Evolutionary conservation across 495 filamentous ascomycete species (phyloP).

Genomic region (Rhypophila decipiens): DNA sequence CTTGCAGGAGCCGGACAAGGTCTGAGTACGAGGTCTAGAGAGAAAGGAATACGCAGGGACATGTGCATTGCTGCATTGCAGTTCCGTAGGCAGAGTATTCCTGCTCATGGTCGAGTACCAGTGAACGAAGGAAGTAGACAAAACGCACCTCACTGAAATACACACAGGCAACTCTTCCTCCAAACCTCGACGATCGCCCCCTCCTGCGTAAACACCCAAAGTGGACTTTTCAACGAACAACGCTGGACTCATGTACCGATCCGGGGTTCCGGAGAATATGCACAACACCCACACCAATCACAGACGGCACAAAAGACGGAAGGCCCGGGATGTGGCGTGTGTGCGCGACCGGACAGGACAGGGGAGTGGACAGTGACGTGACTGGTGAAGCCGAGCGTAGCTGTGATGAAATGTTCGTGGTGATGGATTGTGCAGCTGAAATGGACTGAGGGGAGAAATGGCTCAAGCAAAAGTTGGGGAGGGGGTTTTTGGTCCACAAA

Average conservation of each 20-base stretch:
- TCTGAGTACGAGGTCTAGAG: too few relatives aligned
- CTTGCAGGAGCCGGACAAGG: too few relatives aligned
- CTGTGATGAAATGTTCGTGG: constrained; percentile 40
- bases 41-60: too few relatives aligned
- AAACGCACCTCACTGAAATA: background rate
- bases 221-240: too few relatives aligned
- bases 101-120: too few relatives aligned
- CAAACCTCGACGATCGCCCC: too few relatives aligned
- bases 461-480: too few relatives aligned
- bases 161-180: background rate
- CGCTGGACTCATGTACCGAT: background rate
- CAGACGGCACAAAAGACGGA: background rate
- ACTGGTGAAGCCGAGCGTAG: constrained; percentile 6
- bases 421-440: constrained; percentile 27
- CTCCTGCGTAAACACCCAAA: too few relatives aligned
- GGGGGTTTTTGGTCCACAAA: constrained; percentile 23
- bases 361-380: constrained; percentile 14
- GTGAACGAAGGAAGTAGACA: too few relatives aligned
- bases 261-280: too few relatives aligned
- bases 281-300: background rate
- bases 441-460: background rate
- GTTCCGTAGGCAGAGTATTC: too few relatives aligned
- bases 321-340: constrained; percentile 1
- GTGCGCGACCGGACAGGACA: constrained; percentile 1
- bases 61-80: too few relatives aligned